Evolutionary conservation across 768 basidiomycete species (phyloP), one percentile per base, ranked within the genome.

Genomic region (Pholiota microspora): DNA sequence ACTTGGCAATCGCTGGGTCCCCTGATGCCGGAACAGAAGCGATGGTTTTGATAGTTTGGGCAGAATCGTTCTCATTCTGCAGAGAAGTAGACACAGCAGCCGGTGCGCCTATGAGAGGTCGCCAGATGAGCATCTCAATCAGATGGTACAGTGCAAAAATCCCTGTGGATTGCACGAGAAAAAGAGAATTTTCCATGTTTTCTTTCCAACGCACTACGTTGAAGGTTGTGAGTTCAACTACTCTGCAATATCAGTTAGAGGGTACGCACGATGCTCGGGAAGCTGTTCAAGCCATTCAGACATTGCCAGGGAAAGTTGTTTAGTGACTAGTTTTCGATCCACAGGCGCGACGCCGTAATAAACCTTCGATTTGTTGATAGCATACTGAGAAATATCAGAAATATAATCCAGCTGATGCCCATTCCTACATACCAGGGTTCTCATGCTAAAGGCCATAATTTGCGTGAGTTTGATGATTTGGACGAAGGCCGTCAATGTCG

Each of bases 211-310:
- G 71, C 45, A 87, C 85, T 87, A 57, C 38, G 32, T 48, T 44
- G 38, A 52, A 45, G 35, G 25, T 18, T 16, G 48, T 54, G 47
- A 57, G 24, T 34, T n/a, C n/a, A n/a, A n/a, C n/a, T n/a, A n/a
- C n/a, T n/a, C n/a, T n/a, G n/a, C n/a, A n/a, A n/a, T n/a, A n/a
- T n/a, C n/a, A n/a, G n/a, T n/a, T n/a, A 49, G 29, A 25, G 28
- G 23, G 24, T 38, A 71, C 85, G 53, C 60, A 89, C 88, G 63
- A 61, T 89, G 84, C 34, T 81, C 75, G 9, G 91, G 92, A 15
- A 92, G 71, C 7, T 77, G 76, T 46, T 86, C 82, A 9, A 80
- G 69, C 89, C 91, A 94, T 54, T 85, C 80, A 55, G 84, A 83
- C 61, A 94, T 74, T 0, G 84, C 85, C 5, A 77, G 75, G 62